Conservation (phyloP, 495 filamentous ascomycete genomes). For the Geopyxis carbonaria region DNA sequence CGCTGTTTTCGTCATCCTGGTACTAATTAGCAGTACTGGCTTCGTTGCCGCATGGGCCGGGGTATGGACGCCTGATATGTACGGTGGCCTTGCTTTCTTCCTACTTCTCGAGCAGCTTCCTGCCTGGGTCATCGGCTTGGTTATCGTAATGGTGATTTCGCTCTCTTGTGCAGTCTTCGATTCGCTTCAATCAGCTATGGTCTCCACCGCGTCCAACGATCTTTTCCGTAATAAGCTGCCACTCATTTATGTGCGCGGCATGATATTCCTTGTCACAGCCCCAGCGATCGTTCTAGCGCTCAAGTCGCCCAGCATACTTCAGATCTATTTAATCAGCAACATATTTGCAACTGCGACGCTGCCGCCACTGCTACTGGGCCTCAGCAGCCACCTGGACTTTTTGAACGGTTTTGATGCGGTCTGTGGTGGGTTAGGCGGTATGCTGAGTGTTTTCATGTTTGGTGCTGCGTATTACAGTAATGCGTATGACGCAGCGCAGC, state of each 20-base stretch:
- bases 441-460: constrained; percentile 59
- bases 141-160: constrained; percentile 57
- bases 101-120: constrained; percentile 51
- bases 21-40: constrained; percentile 49
- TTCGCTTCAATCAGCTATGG: constrained; percentile 58
- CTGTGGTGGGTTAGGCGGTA: constrained; percentile 50
- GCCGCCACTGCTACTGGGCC: constrained; percentile 48
- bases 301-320: constrained; percentile 50
- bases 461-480: constrained; percentile 52
- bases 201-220: constrained; percentile 57
- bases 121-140: constrained; percentile 55
- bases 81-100: constrained; percentile 56
- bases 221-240: constrained; percentile 59
- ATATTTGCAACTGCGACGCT: constrained; percentile 53
- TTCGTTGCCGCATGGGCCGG: constrained; percentile 60
- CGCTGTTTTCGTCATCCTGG: constrained; percentile 43
- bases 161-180: constrained; percentile 55
- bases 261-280: constrained; percentile 49
- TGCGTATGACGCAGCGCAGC: constrained; percentile 41
- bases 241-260: constrained; percentile 47
- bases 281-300: constrained; percentile 54
- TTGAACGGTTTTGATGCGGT: constrained; percentile 61
- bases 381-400: constrained; percentile 40
- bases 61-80: constrained; percentile 36
- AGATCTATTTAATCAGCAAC: constrained; percentile 63